A percentile compares a stretch with the other conserved stretches of the same genome.
Conservation (phyloP, 1,284 basidiomycete species). For the Irpex lacteus region DNA sequence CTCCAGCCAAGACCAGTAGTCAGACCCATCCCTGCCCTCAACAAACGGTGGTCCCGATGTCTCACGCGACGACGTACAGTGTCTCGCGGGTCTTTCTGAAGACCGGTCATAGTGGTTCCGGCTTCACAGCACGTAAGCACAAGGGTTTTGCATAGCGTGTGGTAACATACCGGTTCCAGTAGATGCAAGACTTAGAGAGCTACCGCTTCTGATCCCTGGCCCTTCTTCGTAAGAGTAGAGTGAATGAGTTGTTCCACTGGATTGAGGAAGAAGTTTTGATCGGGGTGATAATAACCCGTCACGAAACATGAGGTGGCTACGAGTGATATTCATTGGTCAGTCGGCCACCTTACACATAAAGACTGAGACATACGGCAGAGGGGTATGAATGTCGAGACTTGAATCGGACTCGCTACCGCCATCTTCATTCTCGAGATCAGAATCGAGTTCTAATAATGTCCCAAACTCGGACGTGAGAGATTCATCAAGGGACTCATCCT, state of each 20-base stretch:
- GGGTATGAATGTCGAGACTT: constrained; percentile 74
- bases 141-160: neutral
- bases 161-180: constrained; percentile 14
- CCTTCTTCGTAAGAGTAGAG: constrained; percentile 17
- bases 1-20: constrained; percentile 84
- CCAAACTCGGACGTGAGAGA: constrained; percentile 19
- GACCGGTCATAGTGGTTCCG: constrained; percentile 49
- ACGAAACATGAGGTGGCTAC: constrained; percentile 69
- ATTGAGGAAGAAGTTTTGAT: constrained; percentile 56
- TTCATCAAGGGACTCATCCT: constrained; percentile 16
- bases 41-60: constrained; percentile 68
- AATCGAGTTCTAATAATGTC: constrained; percentile 20
- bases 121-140: constrained; percentile 12
- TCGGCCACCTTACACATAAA: neutral
- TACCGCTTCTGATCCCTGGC: constrained; percentile 18
- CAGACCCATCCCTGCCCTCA: constrained; percentile 70
- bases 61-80: constrained; percentile 58
- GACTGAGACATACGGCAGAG: constrained; percentile 60
- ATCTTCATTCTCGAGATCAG: constrained; percentile 29
- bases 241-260: constrained; percentile 14
- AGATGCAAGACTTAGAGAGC: constrained; percentile 27
- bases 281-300: constrained; percentile 73
- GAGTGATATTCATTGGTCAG: neutral
- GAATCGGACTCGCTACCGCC: constrained; percentile 56
- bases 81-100: constrained; percentile 63